Percentiles rank a stretch among this genome's conserved stretches.
These are phyloP conservation scores for Tulasnella sp. DNA, from an alignment of 768 basidiomycete species.

Conservation along the genomic window DNA sequence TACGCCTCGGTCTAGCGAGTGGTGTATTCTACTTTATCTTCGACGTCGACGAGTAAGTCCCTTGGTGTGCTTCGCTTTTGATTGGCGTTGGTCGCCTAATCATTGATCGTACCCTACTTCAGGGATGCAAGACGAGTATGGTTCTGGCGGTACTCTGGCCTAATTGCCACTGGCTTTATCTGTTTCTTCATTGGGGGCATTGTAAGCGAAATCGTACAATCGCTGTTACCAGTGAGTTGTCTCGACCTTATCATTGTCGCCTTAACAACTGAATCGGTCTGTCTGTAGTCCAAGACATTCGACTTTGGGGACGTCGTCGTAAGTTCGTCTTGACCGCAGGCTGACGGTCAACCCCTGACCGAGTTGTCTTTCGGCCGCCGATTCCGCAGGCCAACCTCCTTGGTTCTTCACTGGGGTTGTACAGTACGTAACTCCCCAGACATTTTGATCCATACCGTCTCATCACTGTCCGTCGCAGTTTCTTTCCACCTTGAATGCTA, in stretches of 20 bases:
- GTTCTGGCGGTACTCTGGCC: constrained; percentile 67
- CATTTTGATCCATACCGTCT: background rate
- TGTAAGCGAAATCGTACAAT: constrained; percentile 71
- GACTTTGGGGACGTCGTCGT: constrained; percentile 63
- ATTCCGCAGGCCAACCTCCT: constrained; percentile 56
- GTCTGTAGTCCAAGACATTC: constrained; percentile 53
- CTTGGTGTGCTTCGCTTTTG: background rate
- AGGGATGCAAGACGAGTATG: constrained; percentile 72
- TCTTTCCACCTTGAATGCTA: constrained; percentile 56
- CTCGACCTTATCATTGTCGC: background rate
- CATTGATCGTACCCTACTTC: background rate
- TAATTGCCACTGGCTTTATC: constrained; percentile 53
- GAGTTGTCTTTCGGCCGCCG: constrained; percentile 15
- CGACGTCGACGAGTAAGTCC: constrained; percentile 72
- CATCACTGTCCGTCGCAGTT: constrained; percentile 6
- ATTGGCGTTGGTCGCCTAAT: background rate
- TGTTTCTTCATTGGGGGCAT: constrained; percentile 75
- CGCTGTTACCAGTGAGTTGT: constrained; percentile 50
- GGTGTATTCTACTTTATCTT: constrained; percentile 77
- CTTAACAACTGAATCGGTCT: background rate
- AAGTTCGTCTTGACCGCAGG: constrained; percentile 22
- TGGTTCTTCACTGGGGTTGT: constrained; percentile 59
- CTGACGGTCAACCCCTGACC: constrained; percentile 10
- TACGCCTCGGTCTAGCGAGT: constrained; percentile 64
- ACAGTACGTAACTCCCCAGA: constrained; percentile 29